A percentile compares a stretch with the other conserved stretches of the same genome.
Evolutionary conservation across 139 green algal genomes (phyloP).

Genomic region (Coelastrella sp.): DNA sequence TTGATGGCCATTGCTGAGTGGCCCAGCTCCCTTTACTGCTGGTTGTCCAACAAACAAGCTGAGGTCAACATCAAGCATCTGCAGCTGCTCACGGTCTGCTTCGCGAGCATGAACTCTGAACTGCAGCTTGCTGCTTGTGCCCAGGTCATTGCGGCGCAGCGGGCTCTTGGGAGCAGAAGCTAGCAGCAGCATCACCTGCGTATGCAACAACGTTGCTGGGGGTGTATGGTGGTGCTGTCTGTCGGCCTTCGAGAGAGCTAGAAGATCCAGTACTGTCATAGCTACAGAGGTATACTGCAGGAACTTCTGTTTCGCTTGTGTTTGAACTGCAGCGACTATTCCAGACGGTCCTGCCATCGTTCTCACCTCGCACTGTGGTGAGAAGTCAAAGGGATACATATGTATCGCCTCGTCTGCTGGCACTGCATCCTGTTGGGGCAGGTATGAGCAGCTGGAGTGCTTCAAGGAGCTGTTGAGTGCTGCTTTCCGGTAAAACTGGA

Average conservation of each 20-base stretch:
- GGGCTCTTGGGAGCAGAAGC: conserved; percentile 12
- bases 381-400: conserved; percentile 43
- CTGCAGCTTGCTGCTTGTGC: conserved; percentile 19
- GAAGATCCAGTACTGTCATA: too few species aligned
- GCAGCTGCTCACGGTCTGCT: conserved; percentile 10
- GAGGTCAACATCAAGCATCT: conserved; percentile 47
- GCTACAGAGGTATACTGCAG: too few species aligned
- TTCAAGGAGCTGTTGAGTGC: conserved; percentile 37
- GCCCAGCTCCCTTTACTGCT: not conserved
- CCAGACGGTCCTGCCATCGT: not conserved
- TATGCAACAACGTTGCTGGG: not conserved
- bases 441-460: conserved; percentile 38
- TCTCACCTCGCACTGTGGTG: conserved; percentile 49
- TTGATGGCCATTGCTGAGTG: conserved; percentile 47
- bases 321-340: too few species aligned
- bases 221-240: too few species aligned
- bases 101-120: conserved; percentile 37
- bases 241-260: too few species aligned
- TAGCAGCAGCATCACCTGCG: conserved; percentile 48
- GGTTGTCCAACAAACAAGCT: conserved; percentile 14
- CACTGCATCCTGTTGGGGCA: conserved; percentile 28
- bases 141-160: conserved; percentile 37
- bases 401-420: conserved; percentile 25
- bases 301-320: too few species aligned
- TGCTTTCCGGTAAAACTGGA: conserved; percentile 35